Evolutionary conservation across 2,329 filamentous ascomycete species (phyloP).

Genomic region (Diaporthe destruens): DNA sequence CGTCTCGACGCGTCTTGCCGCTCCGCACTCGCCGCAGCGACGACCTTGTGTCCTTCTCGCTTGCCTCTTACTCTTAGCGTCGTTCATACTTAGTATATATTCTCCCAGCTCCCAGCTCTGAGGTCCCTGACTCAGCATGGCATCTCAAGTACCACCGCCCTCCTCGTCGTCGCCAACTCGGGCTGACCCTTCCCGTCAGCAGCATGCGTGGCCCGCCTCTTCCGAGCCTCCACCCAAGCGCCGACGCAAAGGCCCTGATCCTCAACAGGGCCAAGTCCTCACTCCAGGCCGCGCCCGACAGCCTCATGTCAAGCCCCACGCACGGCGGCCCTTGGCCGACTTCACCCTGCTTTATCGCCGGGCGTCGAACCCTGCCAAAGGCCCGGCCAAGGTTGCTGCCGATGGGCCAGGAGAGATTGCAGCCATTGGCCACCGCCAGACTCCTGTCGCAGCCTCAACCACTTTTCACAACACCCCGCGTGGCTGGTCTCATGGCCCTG

Average conservation of each 20-base stretch:
- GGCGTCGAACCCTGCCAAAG: conserved; percentile 8
- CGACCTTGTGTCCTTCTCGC: background rate
- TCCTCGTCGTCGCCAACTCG: conserved; percentile 37
- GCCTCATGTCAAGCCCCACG: background rate
- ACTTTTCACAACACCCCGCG: background rate
- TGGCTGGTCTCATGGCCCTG: background rate
- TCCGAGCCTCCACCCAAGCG: conserved; percentile 18
- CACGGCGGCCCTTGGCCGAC: background rate
- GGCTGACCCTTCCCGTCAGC: background rate
- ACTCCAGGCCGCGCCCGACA: too few relatives aligned
- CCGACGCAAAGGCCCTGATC: background rate
- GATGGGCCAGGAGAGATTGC: background rate
- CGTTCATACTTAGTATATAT: background rate
- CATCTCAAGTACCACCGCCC: conserved; percentile 27
- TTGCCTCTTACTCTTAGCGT: too few relatives aligned
- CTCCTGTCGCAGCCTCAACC: background rate
- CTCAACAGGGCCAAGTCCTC: background rate
- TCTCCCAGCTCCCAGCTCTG: background rate
- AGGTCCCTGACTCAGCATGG: conserved; percentile 3
- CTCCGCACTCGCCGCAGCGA: background rate
- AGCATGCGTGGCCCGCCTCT: conserved; percentile 9
- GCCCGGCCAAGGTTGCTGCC: conserved; percentile 26
- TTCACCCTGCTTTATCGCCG: background rate
- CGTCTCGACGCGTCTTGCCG: conserved; percentile 14
- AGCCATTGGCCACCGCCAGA: too few relatives aligned